These are phyloP conservation scores for Zalerion maritima DNA, from an alignment of 495 filamentous ascomycete genomes.

Conservation along the genomic window DNA sequence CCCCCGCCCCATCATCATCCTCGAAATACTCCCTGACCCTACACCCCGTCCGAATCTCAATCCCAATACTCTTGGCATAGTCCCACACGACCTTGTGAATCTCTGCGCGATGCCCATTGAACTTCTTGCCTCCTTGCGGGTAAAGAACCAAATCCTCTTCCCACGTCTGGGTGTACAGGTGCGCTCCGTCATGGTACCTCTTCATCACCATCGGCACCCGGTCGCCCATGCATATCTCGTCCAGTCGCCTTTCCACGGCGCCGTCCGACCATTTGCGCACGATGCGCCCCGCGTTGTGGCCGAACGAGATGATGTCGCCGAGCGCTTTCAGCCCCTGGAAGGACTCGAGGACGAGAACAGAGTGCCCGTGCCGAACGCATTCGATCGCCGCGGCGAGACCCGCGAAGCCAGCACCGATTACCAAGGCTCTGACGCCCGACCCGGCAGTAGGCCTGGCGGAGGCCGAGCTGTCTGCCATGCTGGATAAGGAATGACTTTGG, in stretches of 20 bases:
- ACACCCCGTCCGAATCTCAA: slow-evolving; percentile 39
- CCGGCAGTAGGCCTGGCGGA: slow-evolving; percentile 1
- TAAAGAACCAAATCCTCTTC: slow-evolving; percentile 22
- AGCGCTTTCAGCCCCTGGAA: slow-evolving; percentile 30
- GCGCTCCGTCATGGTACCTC: slow-evolving; percentile 13
- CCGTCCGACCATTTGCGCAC: slow-evolving; percentile 36
- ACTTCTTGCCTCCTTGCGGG: slow-evolving; percentile 18
- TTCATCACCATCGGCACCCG: slow-evolving; percentile 21
- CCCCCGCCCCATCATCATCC: slow-evolving; percentile 36
- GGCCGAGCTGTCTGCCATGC: too few species aligned
- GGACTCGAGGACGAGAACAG: slow-evolving; percentile 38
- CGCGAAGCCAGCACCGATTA: slow-evolving; percentile 46
- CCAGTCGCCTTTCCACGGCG: too few species aligned
- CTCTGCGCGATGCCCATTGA: slow-evolving; percentile 50
- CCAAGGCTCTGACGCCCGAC: slow-evolving; percentile 39
- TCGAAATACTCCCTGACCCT: slow-evolving; percentile 49
- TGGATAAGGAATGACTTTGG: not conserved
- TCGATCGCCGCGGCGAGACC: slow-evolving; percentile 48
- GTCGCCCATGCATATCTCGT: slow-evolving; percentile 22
- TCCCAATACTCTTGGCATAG: slow-evolving; percentile 39
- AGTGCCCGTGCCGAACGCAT: slow-evolving; percentile 46
- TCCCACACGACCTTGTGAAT: slow-evolving; percentile 45
- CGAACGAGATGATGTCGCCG: slow-evolving; percentile 38
- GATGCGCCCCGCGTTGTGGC: slow-evolving; percentile 30
- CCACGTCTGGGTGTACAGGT: slow-evolving; percentile 16